phyloP scores from a whole-genome alignment of 1,284 basidiomycete species.

The Ganoderma lucidum region DNA sequence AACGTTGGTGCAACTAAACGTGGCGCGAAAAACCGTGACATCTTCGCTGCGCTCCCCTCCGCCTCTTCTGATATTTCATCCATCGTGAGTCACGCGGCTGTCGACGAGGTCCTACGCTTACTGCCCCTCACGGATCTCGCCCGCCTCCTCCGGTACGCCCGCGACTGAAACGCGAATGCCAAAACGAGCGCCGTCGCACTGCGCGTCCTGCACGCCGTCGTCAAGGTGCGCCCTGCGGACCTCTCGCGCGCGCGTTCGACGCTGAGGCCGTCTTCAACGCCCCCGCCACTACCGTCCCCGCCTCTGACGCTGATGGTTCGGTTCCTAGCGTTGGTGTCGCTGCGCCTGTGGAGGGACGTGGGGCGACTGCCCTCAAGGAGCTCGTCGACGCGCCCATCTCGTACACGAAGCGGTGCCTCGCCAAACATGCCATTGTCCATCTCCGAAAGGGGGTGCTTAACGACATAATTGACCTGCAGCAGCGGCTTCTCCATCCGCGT shows the following conservation, averaged over 20 bases:
- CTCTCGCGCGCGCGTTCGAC: constrained; percentile 77
- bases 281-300: constrained; percentile 14
- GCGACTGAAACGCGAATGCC: constrained; percentile 95
- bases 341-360: constrained; percentile 31
- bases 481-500: no score
- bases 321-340: constrained; percentile 26
- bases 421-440: constrained; percentile 93
- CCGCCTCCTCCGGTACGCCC: constrained; percentile 83
- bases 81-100: constrained; percentile 71
- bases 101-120: constrained; percentile 85
- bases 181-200: constrained; percentile 91
- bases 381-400: constrained; percentile 88
- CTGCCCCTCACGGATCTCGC: constrained; percentile 80
- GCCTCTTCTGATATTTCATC: constrained; percentile 36
- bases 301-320: constrained; percentile 46
- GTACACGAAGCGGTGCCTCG: constrained; percentile 93
- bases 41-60: constrained; percentile 73
- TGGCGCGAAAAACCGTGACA: no score
- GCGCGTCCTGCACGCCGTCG: constrained; percentile 81
- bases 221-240: constrained; percentile 78
- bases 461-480: constrained; percentile 59
- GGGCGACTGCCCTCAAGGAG: constrained; percentile 67
- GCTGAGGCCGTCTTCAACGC: constrained; percentile 35
- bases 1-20: no score
- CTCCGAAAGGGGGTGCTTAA: constrained; percentile 93